phyloP scores from a whole-genome alignment of 163 green algal genomes.

The Picocystis sp. region DNA sequence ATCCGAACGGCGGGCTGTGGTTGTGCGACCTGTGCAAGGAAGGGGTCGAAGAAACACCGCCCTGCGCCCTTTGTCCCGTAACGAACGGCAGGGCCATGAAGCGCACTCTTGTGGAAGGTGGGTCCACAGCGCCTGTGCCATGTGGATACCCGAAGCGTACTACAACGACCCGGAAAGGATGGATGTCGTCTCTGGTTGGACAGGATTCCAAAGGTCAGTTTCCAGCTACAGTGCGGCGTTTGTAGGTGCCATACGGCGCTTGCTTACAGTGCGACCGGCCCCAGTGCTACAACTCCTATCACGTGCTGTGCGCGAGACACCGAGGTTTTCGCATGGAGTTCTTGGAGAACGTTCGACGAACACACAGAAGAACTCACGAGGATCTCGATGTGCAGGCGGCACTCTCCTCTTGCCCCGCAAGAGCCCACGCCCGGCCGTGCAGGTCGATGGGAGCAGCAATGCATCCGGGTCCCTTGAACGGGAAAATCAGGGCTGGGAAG shows the following conservation, averaged over 20 bases:
- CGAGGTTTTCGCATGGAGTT: constrained; percentile 13
- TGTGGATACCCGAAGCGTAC: constrained; percentile 24
- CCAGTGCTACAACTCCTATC: constrained; percentile 27
- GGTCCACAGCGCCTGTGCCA: constrained; percentile 26
- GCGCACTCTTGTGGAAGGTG: constrained; percentile 27
- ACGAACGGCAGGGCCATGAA: constrained; percentile 20
- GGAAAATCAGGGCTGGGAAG: too few species aligned
- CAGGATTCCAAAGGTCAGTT: constrained; percentile 10
- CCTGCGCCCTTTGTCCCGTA: constrained; percentile 31
- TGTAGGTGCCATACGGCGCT: constrained; percentile 31
- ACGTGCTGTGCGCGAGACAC: constrained; percentile 27
- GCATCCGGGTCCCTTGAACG: too few species aligned
- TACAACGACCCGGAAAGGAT: not conserved
- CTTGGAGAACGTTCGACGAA: constrained; percentile 1
- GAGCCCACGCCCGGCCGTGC: too few species aligned
- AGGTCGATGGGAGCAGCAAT: too few species aligned
- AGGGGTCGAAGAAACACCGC: constrained; percentile 9
- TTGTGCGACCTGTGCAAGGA: constrained; percentile 42
- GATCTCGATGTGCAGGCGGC: too few species aligned
- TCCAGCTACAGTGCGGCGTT: constrained; percentile 23
- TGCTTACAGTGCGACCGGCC: constrained; percentile 26
- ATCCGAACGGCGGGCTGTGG: constrained; percentile 32
- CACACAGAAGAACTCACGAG: too few species aligned
- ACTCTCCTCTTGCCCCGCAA: too few species aligned
- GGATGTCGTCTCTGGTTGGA: not conserved